Percentiles rank a stretch among this genome's conserved stretches.
phyloP scores from a whole-genome alignment of 129 eudicot genomes.

The Glebionis coronaria region DNA sequence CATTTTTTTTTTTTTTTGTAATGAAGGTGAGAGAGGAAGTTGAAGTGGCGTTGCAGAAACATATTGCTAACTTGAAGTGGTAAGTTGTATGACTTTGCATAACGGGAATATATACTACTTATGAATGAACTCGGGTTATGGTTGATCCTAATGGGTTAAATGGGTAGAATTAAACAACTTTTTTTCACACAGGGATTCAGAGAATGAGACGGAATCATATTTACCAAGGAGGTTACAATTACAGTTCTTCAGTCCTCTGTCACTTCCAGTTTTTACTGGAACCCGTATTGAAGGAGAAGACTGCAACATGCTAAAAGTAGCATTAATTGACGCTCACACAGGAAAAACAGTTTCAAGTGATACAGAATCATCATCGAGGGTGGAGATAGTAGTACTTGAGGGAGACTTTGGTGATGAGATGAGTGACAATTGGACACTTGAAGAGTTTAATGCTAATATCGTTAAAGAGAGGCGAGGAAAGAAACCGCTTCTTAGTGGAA shows the following conservation, averaged over 20 bases:
- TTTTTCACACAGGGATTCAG: constrained; percentile 46
- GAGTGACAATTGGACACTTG: constrained; percentile 60
- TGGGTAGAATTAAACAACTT: too few species aligned
- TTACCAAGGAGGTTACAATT: constrained; percentile 60
- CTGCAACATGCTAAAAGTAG: constrained; percentile 54
- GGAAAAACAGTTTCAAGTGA: constrained; percentile 56
- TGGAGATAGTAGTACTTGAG: constrained; percentile 89
- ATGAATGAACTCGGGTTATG: too few species aligned
- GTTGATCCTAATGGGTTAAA: neutral
- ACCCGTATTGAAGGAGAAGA: constrained; percentile 92
- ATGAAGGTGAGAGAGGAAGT: constrained; percentile 88
- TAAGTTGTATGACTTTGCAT: constrained; percentile 27
- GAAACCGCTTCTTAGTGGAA: constrained; percentile 81
- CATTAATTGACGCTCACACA: constrained; percentile 53
- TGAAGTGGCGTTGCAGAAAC: constrained; percentile 67
- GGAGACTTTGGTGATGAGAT: constrained; percentile 80
- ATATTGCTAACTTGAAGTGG: constrained; percentile 62
- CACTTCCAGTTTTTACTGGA: constrained; percentile 95
- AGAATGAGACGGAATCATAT: constrained; percentile 44
- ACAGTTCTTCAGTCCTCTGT: constrained; percentile 49
- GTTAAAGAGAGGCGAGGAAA: constrained; percentile 84
- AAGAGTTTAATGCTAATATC: constrained; percentile 65
- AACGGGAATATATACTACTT: neutral
- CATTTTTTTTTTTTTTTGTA: constrained; percentile 21
- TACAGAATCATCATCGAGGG: constrained; percentile 63